Evolutionary conservation across 352 stramenopile species (phyloP).

Genomic region (Aphanomyces euteiches): DNA sequence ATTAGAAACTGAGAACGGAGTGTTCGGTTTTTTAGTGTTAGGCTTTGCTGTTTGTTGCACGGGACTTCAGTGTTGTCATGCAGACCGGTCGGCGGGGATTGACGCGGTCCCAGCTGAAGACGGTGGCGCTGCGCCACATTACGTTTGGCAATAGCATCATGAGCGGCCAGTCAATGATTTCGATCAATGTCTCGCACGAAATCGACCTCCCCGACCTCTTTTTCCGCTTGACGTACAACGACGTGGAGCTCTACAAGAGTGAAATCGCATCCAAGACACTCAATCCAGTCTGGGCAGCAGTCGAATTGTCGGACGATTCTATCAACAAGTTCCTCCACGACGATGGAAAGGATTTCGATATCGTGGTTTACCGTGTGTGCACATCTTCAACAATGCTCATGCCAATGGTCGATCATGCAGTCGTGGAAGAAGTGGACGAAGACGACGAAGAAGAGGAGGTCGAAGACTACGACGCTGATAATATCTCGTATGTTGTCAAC

Average conservation of each 20-base stretch:
- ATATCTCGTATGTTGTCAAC: not conserved
- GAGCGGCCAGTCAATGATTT: not conserved
- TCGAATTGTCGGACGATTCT: slow-evolving; percentile 14
- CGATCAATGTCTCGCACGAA: not conserved
- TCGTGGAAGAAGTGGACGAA: slow-evolving; percentile 15
- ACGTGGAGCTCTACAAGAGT: slow-evolving; percentile 24
- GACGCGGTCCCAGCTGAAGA: slow-evolving; percentile 16
- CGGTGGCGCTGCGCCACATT: slow-evolving; percentile 7
- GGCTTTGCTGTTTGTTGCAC: too few relatives aligned
- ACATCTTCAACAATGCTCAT: not conserved
- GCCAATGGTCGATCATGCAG: slow-evolving; percentile 4
- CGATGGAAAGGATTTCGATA: slow-evolving; percentile 13
- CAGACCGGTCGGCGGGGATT: not conserved
- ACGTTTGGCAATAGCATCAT: not conserved
- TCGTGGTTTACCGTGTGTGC: slow-evolving; percentile 23
- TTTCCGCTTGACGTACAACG: slow-evolving; percentile 11
- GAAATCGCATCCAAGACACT: slow-evolving; percentile 25
- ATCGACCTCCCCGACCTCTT: slow-evolving; percentile 27
- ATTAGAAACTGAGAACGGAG: too few relatives aligned
- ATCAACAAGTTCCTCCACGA: slow-evolving; percentile 20
- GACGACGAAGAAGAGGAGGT: slow-evolving; percentile 16
- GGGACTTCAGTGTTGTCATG: not conserved
- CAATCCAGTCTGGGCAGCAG: slow-evolving; percentile 23
- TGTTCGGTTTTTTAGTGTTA: too few relatives aligned
- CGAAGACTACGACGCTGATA: not conserved